Evolutionary conservation across 202 grass and related monocot genomes (phyloP), one percentile per base, ranked within the genome.

Genomic region (Schoenoplectus triqueter): DNA sequence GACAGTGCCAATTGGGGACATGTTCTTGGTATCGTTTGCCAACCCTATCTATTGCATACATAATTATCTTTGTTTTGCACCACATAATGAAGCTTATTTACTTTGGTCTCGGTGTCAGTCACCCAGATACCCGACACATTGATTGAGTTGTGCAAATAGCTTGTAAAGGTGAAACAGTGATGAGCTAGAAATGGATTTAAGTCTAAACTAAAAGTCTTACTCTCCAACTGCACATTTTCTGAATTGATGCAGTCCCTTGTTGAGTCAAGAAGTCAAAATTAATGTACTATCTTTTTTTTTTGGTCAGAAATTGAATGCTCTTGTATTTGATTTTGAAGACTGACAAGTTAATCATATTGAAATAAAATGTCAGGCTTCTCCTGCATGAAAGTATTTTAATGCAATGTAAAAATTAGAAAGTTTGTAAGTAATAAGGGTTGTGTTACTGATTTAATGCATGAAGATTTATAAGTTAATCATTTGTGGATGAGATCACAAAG

Each of bases 91-190:
- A 39, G 20, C 15, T 68, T 68, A 41, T 68, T 70, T 70, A n/a
- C 40, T 46, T 8, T 10, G 4, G 67, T 70, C 15, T 47, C 15
- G 13, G 15, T 70, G 31, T 31, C 31, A 31, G 17, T 2, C 67
- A 8, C 67, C 42, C 14, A 47, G 41, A 45, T 45, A 40, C n/a
- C 8, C 46, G 42, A 13, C 5, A 17, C 42, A 7, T 70, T 47
- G 41, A 68, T 68, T 68, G 31, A 68, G 41, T 47, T 47, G 42
- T 46, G 41, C 46, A 70, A 70, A 70, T 46, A 44, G n/a, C 60
- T 20, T 66, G 17, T 40, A 69, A 69, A 69, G 39, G 66, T 44
- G 4, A 69, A 73, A 52, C 0, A 21, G 10, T 52, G 21, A 48
- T 72, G 69, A 73, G 45, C n/a, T 73, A 21, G 70, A 73, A 64